Conservation (phyloP, 2,329 filamentous ascomycete genomes). For the Tricladium varicosporioides region DNA sequence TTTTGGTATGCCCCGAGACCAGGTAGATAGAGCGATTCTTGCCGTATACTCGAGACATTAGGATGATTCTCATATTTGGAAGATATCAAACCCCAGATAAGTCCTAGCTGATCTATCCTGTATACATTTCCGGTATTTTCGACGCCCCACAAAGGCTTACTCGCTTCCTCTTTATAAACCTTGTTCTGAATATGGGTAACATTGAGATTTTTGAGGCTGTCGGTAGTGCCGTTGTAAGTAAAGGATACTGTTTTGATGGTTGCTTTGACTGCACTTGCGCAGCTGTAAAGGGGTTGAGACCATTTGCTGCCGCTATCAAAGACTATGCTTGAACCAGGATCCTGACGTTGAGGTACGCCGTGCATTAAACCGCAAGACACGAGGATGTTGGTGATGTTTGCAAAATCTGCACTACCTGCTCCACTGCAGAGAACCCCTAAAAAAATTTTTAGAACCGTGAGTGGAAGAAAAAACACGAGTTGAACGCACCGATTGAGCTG, state of each 20-base stretch:
- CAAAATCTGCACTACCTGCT: constrained; percentile 30
- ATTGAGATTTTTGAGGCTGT: constrained; percentile 34
- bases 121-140: constrained; percentile 33
- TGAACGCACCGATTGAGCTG: constrained; percentile 21
- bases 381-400: constrained; percentile 43
- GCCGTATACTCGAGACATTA: constrained; percentile 35
- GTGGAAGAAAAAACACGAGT: too few relatives aligned
- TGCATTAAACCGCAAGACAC: constrained; percentile 41
- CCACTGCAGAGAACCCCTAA: constrained; percentile 33
- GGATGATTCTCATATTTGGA: constrained; percentile 29
- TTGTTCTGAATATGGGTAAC: constrained; percentile 39
- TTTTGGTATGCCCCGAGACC: constrained; percentile 19
- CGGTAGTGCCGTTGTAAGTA: constrained; percentile 40
- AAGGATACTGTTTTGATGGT: constrained; percentile 46
- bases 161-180: constrained; percentile 14
- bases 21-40: constrained; percentile 20
- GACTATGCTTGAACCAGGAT: constrained; percentile 35
- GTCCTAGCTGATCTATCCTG: too few relatives aligned
- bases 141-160: constrained; percentile 38
- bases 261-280: constrained; percentile 42
- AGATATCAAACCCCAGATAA: constrained; percentile 42
- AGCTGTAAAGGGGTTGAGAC: constrained; percentile 43
- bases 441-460: neutral
- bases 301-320: constrained; percentile 42
- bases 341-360: constrained; percentile 38